Evolutionary conservation across 495 filamentous ascomycete species (phyloP).

Genomic region (Penicillium atrosanguineum): DNA sequence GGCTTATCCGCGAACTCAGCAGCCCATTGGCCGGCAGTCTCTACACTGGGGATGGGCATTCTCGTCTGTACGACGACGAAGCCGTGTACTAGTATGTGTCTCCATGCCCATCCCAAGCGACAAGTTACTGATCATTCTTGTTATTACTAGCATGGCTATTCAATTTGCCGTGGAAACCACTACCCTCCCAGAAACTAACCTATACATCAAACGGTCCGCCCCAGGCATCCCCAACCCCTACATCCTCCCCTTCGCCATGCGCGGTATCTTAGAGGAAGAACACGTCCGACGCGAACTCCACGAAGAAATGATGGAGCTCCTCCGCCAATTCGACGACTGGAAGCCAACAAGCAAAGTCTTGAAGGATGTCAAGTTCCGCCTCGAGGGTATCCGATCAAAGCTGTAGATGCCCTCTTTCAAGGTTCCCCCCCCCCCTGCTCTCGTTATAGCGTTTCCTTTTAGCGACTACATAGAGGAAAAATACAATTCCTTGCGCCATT

Average conservation of each 20-base stretch:
- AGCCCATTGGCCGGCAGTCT: constrained; percentile 85
- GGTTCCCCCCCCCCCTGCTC: background rate
- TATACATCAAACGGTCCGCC: constrained; percentile 52
- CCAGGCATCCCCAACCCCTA: constrained; percentile 70
- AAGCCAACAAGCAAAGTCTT: constrained; percentile 83
- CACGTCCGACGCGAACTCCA: constrained; percentile 77
- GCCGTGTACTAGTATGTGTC: constrained; percentile 78
- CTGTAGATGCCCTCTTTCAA: constrained; percentile 42
- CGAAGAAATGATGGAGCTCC: constrained; percentile 72
- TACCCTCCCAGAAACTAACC: constrained; percentile 49
- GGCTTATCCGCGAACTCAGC: constrained; percentile 87
- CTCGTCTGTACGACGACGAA: constrained; percentile 84
- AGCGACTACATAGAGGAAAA: constrained; percentile 11
- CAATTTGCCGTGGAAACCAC: constrained; percentile 85
- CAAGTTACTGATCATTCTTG: constrained; percentile 14
- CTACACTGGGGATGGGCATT: constrained; percentile 90
- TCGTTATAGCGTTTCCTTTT: constrained; percentile 7
- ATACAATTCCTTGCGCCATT: constrained; percentile 4
- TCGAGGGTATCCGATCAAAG: constrained; percentile 89
- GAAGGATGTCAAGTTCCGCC: constrained; percentile 92
- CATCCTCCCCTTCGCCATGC: constrained; percentile 89
- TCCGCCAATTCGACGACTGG: constrained; percentile 92
- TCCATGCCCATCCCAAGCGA: background rate
- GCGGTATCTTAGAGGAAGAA: constrained; percentile 89
- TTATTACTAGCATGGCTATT: constrained; percentile 63